phyloP scores from a whole-genome alignment of 2,329 filamentous ascomycete species.

The Clarireedia paspali region DNA sequence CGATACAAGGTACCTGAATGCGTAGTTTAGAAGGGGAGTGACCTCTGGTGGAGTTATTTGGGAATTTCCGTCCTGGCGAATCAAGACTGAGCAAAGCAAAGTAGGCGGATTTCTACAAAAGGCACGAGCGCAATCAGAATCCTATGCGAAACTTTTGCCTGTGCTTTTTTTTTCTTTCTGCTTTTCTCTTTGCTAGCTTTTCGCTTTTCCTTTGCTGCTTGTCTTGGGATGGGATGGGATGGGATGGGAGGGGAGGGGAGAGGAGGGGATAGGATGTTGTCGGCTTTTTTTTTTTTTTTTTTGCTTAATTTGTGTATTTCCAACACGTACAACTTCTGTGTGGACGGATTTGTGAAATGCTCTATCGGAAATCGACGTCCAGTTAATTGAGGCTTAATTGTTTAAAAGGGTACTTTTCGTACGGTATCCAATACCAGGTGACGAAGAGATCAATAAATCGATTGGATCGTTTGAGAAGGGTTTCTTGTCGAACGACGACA shows the following conservation, averaged over 20 bases:
- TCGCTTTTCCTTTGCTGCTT: neutral
- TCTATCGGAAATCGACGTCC: neutral
- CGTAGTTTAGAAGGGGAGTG: neutral
- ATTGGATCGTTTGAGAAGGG: neutral
- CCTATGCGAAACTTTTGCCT: neutral
- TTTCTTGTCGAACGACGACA: neutral
- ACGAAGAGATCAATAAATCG: neutral
- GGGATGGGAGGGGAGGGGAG: neutral
- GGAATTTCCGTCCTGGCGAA: neutral
- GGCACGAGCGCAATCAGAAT: neutral
- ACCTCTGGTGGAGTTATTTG: neutral
- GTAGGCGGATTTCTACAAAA: neutral
- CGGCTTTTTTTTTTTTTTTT: too few relatives aligned
- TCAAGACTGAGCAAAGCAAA: neutral
- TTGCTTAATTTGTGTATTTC: neutral
- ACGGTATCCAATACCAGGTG: neutral
- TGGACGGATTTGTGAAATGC: neutral
- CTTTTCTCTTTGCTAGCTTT: too few relatives aligned
- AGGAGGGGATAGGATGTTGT: too few relatives aligned
- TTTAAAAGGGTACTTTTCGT: neutral
- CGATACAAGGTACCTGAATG: conserved; percentile 3
- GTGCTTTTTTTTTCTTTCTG: neutral
- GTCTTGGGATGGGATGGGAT: neutral
- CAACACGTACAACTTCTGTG: neutral
- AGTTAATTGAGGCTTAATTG: neutral